Evolutionary conservation across 768 basidiomycete species (phyloP).

Genomic region (Panaeolus papilionaceus): DNA sequence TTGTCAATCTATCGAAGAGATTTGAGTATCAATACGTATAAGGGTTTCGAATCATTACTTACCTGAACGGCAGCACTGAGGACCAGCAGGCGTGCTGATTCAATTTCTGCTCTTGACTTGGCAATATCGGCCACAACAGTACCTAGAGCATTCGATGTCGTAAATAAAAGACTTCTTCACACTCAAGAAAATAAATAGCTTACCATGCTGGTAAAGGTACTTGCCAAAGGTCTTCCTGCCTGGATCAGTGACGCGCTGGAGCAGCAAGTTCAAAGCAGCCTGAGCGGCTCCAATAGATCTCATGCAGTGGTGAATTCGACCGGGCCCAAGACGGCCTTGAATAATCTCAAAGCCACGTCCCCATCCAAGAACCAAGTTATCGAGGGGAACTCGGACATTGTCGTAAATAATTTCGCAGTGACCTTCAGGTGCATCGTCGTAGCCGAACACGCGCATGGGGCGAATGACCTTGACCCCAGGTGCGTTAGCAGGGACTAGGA

Average conservation of each 20-base stretch:
- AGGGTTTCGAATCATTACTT: slow-evolving; percentile 19
- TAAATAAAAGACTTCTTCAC: not conserved
- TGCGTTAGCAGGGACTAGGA: slow-evolving; percentile 88
- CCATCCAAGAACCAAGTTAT: slow-evolving; percentile 90
- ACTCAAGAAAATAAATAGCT: slow-evolving; percentile 22
- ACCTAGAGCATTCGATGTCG: slow-evolving; percentile 46
- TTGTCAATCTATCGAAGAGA: slow-evolving; percentile 75
- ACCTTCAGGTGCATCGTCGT: slow-evolving; percentile 95
- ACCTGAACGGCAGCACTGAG: slow-evolving; percentile 90
- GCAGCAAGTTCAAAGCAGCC: slow-evolving; percentile 84
- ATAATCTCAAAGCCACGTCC: slow-evolving; percentile 97
- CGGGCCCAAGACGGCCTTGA: slow-evolving; percentile 97
- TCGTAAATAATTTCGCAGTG: slow-evolving; percentile 96
- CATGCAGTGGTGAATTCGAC: slow-evolving; percentile 99
- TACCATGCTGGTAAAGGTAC: slow-evolving; percentile 88
- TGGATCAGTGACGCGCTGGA: slow-evolving; percentile 93
- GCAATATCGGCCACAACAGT: slow-evolving; percentile 93
- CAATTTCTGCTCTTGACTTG: slow-evolving; percentile 91
- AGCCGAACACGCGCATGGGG: slow-evolving; percentile 94
- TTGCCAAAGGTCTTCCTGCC: slow-evolving; percentile 94
- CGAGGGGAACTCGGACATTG: slow-evolving; percentile 87
- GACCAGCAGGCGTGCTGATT: slow-evolving; percentile 85
- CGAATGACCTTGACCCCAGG: slow-evolving; percentile 90
- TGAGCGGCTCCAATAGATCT: slow-evolving; percentile 91
- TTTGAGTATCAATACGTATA: slow-evolving; percentile 2